Evolutionary conservation across 441 rosid species (phyloP).

Genomic region (Aleurites moluccanus): DNA sequence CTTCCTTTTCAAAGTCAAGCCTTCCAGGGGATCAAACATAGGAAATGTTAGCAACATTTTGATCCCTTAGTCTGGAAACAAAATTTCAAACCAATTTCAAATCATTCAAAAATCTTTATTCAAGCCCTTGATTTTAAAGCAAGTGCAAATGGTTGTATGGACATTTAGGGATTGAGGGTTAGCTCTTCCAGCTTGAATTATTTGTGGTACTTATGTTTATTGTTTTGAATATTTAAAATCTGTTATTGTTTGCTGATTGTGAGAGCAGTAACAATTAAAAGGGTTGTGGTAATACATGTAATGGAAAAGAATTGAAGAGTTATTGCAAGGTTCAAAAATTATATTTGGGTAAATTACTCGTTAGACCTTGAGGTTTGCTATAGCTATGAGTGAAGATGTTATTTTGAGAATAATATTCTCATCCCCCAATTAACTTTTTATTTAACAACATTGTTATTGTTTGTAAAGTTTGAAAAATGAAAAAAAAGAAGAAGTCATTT

Average conservation of each 20-base stretch:
- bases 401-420: not conserved
- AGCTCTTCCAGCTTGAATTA: not conserved
- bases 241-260: too few relatives aligned
- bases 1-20: not conserved
- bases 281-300: not conserved
- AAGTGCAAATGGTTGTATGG: too few relatives aligned
- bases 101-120: not conserved
- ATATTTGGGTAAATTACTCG: not conserved
- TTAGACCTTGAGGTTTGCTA: not conserved
- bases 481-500: not conserved
- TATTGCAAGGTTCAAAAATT: not conserved
- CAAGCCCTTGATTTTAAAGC: too few relatives aligned
- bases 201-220: not conserved
- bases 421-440: not conserved
- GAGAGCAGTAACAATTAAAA: not conserved
- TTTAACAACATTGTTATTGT: not conserved
- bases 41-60: not conserved
- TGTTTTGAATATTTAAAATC: not conserved
- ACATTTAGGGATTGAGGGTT: too few relatives aligned
- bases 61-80: not conserved
- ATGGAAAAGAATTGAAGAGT: constrained; percentile 8
- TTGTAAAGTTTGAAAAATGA: not conserved
- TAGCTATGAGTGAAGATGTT: not conserved
- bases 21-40: not conserved
- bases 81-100: too few relatives aligned